phyloP scores from a whole-genome alignment of 2,329 filamentous ascomycete genomes.

The Hypoxylon sp. region DNA sequence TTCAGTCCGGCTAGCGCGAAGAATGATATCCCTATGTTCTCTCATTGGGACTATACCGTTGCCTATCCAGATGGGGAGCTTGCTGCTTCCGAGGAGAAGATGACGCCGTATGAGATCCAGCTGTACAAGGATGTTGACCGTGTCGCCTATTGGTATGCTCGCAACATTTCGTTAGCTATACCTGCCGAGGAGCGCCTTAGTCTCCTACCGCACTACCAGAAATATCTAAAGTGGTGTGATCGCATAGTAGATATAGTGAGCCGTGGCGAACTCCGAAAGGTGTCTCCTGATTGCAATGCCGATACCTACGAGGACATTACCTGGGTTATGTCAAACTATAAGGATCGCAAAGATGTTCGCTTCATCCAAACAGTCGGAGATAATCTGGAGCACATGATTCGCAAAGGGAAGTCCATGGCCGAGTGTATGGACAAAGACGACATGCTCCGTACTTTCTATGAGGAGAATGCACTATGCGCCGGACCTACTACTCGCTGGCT shows the following conservation, averaged over 20 bases:
- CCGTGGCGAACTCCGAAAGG: conserved; percentile 6
- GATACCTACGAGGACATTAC: conserved; percentile 1
- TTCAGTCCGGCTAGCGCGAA: conserved; percentile 4
- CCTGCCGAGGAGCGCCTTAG: conserved; percentile 1
- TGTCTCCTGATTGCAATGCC: not conserved
- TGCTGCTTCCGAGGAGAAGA: not conserved
- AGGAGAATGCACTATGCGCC: conserved; percentile 7
- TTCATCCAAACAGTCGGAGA: conserved; percentile 11
- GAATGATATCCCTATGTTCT: conserved; percentile 9
- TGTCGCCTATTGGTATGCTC: conserved; percentile 6
- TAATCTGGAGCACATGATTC: conserved; percentile 13
- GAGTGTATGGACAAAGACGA: conserved; percentile 18
- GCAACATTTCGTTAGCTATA: conserved; percentile 4
- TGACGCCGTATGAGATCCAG: conserved; percentile 6
- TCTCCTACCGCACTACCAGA: conserved; percentile 9
- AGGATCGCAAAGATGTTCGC: conserved; percentile 9
- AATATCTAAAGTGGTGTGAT: conserved; percentile 8
- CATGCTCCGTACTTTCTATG: conserved; percentile 8
- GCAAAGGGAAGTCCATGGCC: conserved; percentile 5
- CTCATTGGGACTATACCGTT: conserved; percentile 3
- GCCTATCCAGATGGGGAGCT: conserved; percentile 7
- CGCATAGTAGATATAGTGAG: conserved; percentile 5
- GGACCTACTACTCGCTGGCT: conserved; percentile 9
- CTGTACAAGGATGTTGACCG: conserved; percentile 8
- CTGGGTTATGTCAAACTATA: not conserved